Conservation (phyloP, 2,329 filamentous ascomycete genomes). For the Fusarium penzigii region DNA sequence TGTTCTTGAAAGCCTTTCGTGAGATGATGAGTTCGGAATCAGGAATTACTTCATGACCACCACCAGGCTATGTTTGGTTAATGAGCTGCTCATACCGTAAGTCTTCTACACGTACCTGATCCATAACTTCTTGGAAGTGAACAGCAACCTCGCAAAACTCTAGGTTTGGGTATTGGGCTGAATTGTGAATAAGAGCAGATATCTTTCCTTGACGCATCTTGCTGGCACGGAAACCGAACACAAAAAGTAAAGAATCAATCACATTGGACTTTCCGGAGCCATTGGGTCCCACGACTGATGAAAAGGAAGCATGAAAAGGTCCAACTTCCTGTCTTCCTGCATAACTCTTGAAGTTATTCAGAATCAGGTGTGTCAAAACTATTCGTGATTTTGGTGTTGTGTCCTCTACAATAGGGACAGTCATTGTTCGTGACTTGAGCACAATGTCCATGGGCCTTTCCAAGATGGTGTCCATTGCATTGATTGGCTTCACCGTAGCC, state of each 20-base stretch:
- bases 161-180: conserved; percentile 79
- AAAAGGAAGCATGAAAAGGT: conserved; percentile 95
- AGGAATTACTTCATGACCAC: conserved; percentile 74
- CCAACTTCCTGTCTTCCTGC: conserved; percentile 93
- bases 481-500: conserved; percentile 66
- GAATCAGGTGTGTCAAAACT: conserved; percentile 87
- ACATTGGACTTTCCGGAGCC: conserved; percentile 99
- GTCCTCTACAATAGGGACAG: conserved; percentile 69
- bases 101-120: conserved; percentile 55
- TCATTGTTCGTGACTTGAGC: conserved; percentile 76
- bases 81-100: not conserved
- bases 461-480: conserved; percentile 73
- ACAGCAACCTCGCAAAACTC: conserved; percentile 95
- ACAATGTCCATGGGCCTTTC: conserved; percentile 95
- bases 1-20: conserved; percentile 94
- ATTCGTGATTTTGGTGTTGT: conserved; percentile 79
- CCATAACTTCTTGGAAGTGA: conserved; percentile 93
- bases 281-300: conserved; percentile 95
- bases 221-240: conserved; percentile 98
- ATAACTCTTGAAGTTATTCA: conserved; percentile 99
- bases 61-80: conserved; percentile 58
- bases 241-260: conserved; percentile 95
- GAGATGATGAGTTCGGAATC: conserved; percentile 87
- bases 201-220: conserved; percentile 99
- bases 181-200: conserved; percentile 96